Percentiles rank a stretch among this genome's conserved stretches.
Conservation (phyloP, 1,139 yeast species). For the Dujonia santamariae region DNA sequence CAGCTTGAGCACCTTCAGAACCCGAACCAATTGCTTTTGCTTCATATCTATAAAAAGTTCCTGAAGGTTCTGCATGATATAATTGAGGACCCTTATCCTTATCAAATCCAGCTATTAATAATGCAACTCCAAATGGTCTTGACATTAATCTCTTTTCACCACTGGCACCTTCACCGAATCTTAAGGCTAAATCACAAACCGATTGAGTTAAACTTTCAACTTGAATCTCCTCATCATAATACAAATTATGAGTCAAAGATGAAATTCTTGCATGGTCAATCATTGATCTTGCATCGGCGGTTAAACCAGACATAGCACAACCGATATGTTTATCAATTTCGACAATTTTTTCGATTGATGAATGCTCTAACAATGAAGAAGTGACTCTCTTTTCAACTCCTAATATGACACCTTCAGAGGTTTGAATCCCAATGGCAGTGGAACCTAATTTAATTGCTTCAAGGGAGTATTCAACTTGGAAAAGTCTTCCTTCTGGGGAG, state of each 20-base stretch:
- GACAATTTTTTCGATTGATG: slow-evolving; percentile 92
- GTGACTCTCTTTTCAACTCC: slow-evolving; percentile 98
- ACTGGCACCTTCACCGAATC: slow-evolving; percentile 98
- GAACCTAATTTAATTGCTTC: slow-evolving; percentile 97
- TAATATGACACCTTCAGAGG: slow-evolving; percentile 93
- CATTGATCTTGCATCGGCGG: slow-evolving; percentile 98
- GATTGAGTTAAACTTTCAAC: slow-evolving; percentile 95
- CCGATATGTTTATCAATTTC: slow-evolving; percentile 95
- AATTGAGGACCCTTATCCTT: slow-evolving; percentile 92
- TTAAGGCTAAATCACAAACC: slow-evolving; percentile 92
- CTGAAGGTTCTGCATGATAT: slow-evolving; percentile 98
- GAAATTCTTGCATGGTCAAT: slow-evolving; percentile 97
- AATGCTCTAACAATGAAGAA: slow-evolving; percentile 84
- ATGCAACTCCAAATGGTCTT: slow-evolving; percentile 98
- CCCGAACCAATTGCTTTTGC: slow-evolving; percentile 99
- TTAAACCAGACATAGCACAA: slow-evolving; percentile 97
- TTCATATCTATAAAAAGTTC: slow-evolving; percentile 94
- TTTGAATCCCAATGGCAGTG: slow-evolving; percentile 95
- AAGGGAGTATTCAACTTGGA: slow-evolving; percentile 96
- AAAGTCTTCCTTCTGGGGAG: slow-evolving; percentile 97
- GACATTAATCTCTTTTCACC: slow-evolving; percentile 98
- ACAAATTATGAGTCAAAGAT: slow-evolving; percentile 82
- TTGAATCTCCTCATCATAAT: slow-evolving; percentile 88
- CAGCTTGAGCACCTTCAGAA: slow-evolving; percentile 98
- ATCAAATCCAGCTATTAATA: slow-evolving; percentile 93